These are phyloP conservation scores for Alternaria atra DNA, from an alignment of 2,329 filamentous ascomycete genomes.

Conservation along the genomic window DNA sequence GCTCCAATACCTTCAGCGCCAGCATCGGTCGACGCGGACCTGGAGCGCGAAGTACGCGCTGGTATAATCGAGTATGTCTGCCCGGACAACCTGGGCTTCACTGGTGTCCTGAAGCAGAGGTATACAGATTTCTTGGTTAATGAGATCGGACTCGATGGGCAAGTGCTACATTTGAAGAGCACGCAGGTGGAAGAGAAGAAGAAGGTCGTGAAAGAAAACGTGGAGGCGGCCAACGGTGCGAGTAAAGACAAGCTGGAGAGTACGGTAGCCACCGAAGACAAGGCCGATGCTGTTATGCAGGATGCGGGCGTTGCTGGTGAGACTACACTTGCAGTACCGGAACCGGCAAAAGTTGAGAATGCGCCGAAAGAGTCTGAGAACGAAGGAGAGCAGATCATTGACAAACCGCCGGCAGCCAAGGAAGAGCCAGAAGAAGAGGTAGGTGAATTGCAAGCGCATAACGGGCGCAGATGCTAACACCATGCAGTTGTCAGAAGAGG, in stretches of 20 bases:
- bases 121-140: slow-evolving; percentile 95
- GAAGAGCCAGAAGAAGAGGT: slow-evolving; percentile 27
- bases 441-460: slow-evolving; percentile 3
- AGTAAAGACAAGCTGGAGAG: slow-evolving; percentile 22
- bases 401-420: slow-evolving; percentile 6
- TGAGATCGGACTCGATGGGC: slow-evolving; percentile 79
- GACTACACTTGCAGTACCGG: slow-evolving; percentile 17
- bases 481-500: slow-evolving; percentile 48
- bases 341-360: neutral
- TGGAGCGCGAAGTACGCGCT: slow-evolving; percentile 55
- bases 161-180: slow-evolving; percentile 75
- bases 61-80: slow-evolving; percentile 73
- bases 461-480: slow-evolving; percentile 15
- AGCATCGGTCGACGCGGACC: slow-evolving; percentile 36
- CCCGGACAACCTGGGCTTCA: slow-evolving; percentile 65
- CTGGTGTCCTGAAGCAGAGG: slow-evolving; percentile 73
- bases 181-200: slow-evolving; percentile 42
- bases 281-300: slow-evolving; percentile 29
- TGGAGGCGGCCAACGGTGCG: slow-evolving; percentile 8
- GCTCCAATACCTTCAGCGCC: slow-evolving; percentile 11
- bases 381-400: neutral
- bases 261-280: slow-evolving; percentile 34
- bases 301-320: slow-evolving; percentile 23
- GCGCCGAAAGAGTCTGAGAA: slow-evolving; percentile 19
- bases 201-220: slow-evolving; percentile 30